phyloP scores from a whole-genome alignment of 2,329 filamentous ascomycete species.

The Acephala macrosclerotiorum region DNA sequence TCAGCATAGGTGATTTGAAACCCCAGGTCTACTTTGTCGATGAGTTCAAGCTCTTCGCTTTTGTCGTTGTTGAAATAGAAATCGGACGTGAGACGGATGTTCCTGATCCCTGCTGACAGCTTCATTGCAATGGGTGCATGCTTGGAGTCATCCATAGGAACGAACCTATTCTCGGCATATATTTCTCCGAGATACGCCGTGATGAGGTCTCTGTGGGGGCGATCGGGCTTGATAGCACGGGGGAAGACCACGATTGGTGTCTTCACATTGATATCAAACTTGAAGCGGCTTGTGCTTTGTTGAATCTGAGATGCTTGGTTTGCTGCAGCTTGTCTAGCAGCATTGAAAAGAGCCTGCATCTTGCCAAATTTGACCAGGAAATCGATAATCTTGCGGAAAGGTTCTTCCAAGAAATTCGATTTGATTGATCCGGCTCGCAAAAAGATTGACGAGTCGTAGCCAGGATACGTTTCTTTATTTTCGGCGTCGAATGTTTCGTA shows the following conservation, averaged over 20 bases:
- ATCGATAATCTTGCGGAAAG: constrained; percentile 96
- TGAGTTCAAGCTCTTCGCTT: constrained; percentile 91
- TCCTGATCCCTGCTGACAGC: constrained; percentile 87
- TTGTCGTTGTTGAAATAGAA: constrained; percentile 79
- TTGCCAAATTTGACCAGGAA: constrained; percentile 99
- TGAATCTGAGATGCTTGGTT: constrained; percentile 94
- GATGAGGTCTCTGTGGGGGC: constrained; percentile 78
- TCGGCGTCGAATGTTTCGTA: constrained; percentile 93
- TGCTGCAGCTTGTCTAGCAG: constrained; percentile 90
- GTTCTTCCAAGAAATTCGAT: constrained; percentile 95
- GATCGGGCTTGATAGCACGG: constrained; percentile 73
- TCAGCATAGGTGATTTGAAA: constrained; percentile 94
- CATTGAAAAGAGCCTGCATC: constrained; percentile 99
- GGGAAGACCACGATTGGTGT: constrained; percentile 98
- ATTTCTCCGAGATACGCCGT: constrained; percentile 97
- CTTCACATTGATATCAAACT: constrained; percentile 91
- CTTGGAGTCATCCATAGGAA: constrained; percentile 79
- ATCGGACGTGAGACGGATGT: constrained; percentile 88
- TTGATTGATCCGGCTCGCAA: constrained; percentile 94
- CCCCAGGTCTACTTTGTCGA: constrained; percentile 93
- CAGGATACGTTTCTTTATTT: constrained; percentile 78
- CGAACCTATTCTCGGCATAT: constrained; percentile 93
- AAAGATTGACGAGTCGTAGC: constrained; percentile 91
- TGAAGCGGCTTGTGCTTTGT: constrained; percentile 86
- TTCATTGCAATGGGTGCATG: constrained; percentile 83